Percentiles rank a stretch among this genome's conserved stretches.
Conservation (phyloP, 805 yeast genomes). For the Lachancea mirantina region DNA sequence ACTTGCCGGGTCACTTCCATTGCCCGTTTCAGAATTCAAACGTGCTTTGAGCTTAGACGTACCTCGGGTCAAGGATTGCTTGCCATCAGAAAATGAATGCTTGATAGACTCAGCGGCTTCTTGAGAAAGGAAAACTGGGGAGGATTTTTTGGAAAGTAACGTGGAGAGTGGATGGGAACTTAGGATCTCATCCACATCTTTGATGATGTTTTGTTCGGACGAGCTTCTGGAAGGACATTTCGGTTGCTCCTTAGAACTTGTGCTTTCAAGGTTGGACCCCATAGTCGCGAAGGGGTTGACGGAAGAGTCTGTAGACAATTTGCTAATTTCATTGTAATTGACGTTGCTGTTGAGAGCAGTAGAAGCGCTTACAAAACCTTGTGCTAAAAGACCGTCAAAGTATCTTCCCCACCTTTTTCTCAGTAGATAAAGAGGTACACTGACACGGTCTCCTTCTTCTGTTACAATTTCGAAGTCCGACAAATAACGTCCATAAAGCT, state of each 20-base stretch:
- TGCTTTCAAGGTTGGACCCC: slow-evolving; percentile 5
- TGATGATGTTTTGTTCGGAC: background rate
- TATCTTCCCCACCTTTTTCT: slow-evolving; percentile 73
- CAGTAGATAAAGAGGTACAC: slow-evolving; percentile 52
- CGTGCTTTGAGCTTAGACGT: slow-evolving; percentile 5
- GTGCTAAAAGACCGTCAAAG: slow-evolving; percentile 54
- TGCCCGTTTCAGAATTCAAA: too few relatives aligned
- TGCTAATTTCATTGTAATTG: slow-evolving; percentile 6
- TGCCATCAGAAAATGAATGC: background rate
- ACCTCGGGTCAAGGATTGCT: background rate
- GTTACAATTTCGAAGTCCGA: slow-evolving; percentile 69
- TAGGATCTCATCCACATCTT: background rate
- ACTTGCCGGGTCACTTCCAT: too few relatives aligned
- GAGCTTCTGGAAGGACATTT: slow-evolving; percentile 3
- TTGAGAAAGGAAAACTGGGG: slow-evolving; percentile 6
- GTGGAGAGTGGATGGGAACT: slow-evolving; percentile 2
- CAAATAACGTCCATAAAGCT: slow-evolving; percentile 52
- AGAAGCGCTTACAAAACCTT: slow-evolving; percentile 55
- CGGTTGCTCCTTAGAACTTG: slow-evolving; percentile 1
- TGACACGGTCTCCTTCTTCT: slow-evolving; percentile 61
- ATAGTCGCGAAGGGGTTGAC: slow-evolving; percentile 1
- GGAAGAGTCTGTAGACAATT: slow-evolving; percentile 4
- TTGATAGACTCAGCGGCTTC: background rate
- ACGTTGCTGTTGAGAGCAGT: slow-evolving; percentile 13
- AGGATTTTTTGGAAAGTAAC: slow-evolving; percentile 4